Base-by-base conservation (phyloP, 139 green algal species). In the Gonium pectorale region DNA sequence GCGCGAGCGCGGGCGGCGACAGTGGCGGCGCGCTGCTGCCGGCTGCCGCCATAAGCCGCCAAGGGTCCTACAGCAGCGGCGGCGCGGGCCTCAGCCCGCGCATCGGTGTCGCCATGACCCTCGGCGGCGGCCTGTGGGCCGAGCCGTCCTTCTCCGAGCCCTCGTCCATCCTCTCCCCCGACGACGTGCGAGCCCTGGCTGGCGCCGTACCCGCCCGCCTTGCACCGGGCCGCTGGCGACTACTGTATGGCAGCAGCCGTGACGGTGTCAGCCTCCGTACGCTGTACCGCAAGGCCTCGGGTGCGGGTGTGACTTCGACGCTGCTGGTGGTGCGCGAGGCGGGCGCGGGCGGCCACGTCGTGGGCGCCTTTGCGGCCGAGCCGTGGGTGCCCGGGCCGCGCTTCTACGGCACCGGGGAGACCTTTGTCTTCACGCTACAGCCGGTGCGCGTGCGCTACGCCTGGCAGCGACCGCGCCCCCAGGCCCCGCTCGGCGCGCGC, bases 351-450 rank as follows among this genome's bases (percentile, higher is more conserved):
- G 91, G 90, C 38, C 44, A 90, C 40, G 90, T 97, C 35, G 95
- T 97, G 88, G 94, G 93, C n/a, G 88, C 91, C 31, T 97, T 91
- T 83, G 86, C 86, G 3, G 85, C 90, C 0, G 95, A 98, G 46
- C 38, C 81, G 2, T 96, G 94, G 95, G 81, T 73, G 38, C 78
- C 93, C 3, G 71, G 67, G 13, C 75, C 90, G 22, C 86, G 92
- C 37, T 97, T 96, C 86, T 96, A 94, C 79, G 95, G 95, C 86
- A 96, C 91, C 0, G 95, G 95, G 2, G 94, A 98, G 88, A 93
- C 86, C 27, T 96, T 93, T 59, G 94, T 96, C 5, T 97, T 96
- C 59, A 88, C 92, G 80, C 60, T 96, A 43, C 56, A 90, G 29
- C 84, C 90, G 7, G 44, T 64, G 24, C 59, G 70, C 44, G 67